These are phyloP conservation scores for Mixia osmundae DNA, from an alignment of 1,284 basidiomycete species.

Conservation along the genomic window DNA sequence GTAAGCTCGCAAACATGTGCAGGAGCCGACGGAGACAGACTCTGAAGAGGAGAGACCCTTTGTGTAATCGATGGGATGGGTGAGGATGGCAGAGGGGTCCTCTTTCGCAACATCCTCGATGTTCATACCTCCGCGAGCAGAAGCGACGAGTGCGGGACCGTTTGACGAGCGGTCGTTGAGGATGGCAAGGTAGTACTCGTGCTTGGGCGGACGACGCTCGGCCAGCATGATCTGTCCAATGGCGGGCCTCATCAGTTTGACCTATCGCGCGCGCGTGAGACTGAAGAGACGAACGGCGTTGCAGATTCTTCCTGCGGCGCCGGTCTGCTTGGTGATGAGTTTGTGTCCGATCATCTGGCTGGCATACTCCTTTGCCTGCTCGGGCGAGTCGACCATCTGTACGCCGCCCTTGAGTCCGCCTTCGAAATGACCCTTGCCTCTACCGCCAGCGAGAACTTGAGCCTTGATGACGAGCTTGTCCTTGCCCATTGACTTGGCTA, in stretches of 20 bases:
- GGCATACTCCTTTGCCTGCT: constrained; percentile 70
- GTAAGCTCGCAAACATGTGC: neutral
- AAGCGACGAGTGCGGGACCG: constrained; percentile 79
- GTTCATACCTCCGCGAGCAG: constrained; percentile 40
- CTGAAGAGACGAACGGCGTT: constrained; percentile 44
- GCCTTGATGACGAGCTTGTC: constrained; percentile 79
- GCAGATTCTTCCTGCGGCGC: constrained; percentile 71
- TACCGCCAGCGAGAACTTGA: constrained; percentile 92
- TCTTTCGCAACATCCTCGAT: constrained; percentile 99
- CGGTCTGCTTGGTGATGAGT: constrained; percentile 98
- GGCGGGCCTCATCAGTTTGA: neutral
- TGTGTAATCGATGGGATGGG: constrained; percentile 71
- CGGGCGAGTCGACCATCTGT: constrained; percentile 69
- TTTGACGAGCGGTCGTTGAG: constrained; percentile 82
- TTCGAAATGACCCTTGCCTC: constrained; percentile 95
- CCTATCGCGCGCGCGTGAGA: neutral
- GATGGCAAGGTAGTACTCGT: constrained; percentile 96
- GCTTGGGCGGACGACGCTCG: constrained; percentile 72
- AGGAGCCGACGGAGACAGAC: constrained; percentile 3
- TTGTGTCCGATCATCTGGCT: constrained; percentile 83
- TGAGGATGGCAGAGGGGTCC: constrained; percentile 85
- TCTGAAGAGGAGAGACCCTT: constrained; percentile 52
- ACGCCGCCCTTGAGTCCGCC: constrained; percentile 94
- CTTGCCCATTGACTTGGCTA: constrained; percentile 65
- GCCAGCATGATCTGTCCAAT: constrained; percentile 76